These are phyloP conservation scores for Exophiala sp. DNA, from an alignment of 2,329 filamentous ascomycete species.

Conservation along the genomic window DNA sequence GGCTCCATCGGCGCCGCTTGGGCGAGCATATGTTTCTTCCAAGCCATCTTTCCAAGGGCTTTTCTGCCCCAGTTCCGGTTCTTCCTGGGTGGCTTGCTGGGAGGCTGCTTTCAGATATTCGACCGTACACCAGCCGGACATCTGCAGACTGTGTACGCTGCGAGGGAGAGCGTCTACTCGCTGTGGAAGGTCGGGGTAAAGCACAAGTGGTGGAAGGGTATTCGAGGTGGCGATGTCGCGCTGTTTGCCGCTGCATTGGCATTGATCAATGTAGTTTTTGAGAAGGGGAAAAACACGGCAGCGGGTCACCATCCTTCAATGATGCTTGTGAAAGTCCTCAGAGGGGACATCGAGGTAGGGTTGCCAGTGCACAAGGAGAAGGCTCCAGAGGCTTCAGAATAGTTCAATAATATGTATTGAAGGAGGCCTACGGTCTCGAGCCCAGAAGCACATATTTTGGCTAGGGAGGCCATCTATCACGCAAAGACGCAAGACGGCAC, in stretches of 20 bases:
- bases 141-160: constrained; percentile 72
- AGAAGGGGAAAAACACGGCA: constrained; percentile 17
- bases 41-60: constrained; percentile 68
- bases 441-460: too few species aligned
- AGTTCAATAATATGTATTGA: too few species aligned
- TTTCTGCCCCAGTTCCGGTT: constrained; percentile 79
- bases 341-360: constrained; percentile 28
- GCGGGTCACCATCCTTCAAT: constrained; percentile 19
- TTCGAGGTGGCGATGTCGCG: constrained; percentile 78
- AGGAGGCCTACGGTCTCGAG: too few species aligned
- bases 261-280: constrained; percentile 27
- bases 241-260: constrained; percentile 78
- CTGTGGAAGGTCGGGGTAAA: constrained; percentile 94
- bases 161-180: constrained; percentile 73
- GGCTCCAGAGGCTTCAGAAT: not conserved
- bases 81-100: constrained; percentile 82
- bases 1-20: constrained; percentile 82
- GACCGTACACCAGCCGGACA: constrained; percentile 53
- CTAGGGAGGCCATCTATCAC: too few species aligned
- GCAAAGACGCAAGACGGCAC: too few species aligned
- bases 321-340: constrained; percentile 24
- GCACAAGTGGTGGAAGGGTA: constrained; percentile 78
- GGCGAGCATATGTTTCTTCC: constrained; percentile 87
- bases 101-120: constrained; percentile 79
- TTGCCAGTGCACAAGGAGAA: constrained; percentile 14